Evolutionary conservation across 164 flowering plant genomes (phyloP), one percentile per base, ranked within the genome.

Genomic region (Stephania yunnanensis): DNA sequence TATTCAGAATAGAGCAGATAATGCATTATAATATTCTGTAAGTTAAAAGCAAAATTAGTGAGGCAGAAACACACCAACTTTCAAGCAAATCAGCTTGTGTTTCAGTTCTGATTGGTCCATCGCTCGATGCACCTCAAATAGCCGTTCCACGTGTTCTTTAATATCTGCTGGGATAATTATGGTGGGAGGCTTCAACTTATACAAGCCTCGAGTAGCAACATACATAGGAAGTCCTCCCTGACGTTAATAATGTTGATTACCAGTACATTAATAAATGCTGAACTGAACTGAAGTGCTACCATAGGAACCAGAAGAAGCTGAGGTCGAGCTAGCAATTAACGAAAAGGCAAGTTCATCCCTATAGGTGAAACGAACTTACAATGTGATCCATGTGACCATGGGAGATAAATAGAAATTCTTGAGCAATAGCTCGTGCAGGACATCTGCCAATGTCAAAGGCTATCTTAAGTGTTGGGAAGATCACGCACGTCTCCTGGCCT

Each of bases 311-410:
- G 42, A 36, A 36, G 42, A 36, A 36, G 42, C 42, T 36, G 42
- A 36, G 42, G 42, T 36, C 42, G 42, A 36, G 42, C 42, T 36
- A 36, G 42, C 42, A 2, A 36, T 36, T 36, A 36, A 36, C 42
- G 4, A 36, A 36, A 36, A 36, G 4, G 42, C 2, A 36, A 36
- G 3, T 36, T 36, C 42, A 36, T 4, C 42, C 3, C 42, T 36
- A 36, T 4, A 36, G 42, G 42, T 36, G 42, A 36, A 36, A 36
- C 42, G 4, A 55, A 74, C 82, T 80, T 61, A 92, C 97, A 67
- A 95, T 92, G 82, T 95, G 99, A 76, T 95, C 99, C 96, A 95
- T 88, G 84, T 95, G 99, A 69, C 82, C 94, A 64, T 95, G 99
- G 64, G 99, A 93, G 80, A 95, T 95, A 79, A 92, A 92, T 76